Percentiles rank a stretch among this genome's conserved stretches.
Conservation (phyloP, 768 basidiomycete species). For the Boletus sensibilis region DNA sequence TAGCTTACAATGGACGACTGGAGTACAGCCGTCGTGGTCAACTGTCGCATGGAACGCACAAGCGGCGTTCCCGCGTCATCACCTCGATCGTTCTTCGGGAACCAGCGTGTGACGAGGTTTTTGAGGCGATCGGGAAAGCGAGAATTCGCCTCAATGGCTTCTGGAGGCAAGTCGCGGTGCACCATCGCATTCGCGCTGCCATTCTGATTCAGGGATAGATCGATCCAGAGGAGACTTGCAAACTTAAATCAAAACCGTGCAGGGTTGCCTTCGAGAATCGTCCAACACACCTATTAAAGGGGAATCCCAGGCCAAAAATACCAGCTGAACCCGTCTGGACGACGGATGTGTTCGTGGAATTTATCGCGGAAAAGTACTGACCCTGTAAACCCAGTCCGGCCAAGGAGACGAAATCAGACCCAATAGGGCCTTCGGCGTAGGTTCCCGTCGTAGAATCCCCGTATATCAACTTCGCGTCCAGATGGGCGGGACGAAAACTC, state of each 20-base stretch:
- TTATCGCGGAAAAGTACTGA: conserved; percentile 67
- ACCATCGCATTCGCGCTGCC: background rate
- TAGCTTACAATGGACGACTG: conserved; percentile 43
- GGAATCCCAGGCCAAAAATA: conserved; percentile 76
- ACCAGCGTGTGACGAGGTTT: conserved; percentile 22
- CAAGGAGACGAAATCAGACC: conserved; percentile 54
- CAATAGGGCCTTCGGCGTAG: conserved; percentile 62
- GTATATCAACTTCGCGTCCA: conserved; percentile 54
- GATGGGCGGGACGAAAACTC: conserved; percentile 45
- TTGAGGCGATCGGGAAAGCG: conserved; percentile 5
- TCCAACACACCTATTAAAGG: conserved; percentile 57
- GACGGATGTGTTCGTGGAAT: conserved; percentile 65
- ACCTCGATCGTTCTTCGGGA: conserved; percentile 7
- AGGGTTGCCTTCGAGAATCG: background rate
- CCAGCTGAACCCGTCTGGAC: conserved; percentile 56
- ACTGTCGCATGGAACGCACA: conserved; percentile 7
- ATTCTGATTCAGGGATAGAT: conserved; percentile 32
- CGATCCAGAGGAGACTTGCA: conserved; percentile 47
- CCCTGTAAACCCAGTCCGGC: conserved; percentile 48
- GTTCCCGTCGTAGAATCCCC: conserved; percentile 75
- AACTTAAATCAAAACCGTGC: background rate
- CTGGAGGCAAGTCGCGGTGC: conserved; percentile 1
- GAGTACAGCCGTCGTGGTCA: conserved; percentile 25
- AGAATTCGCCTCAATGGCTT: background rate
- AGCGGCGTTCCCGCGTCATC: background rate